Evolutionary conservation across 2,329 filamentous ascomycete species (phyloP).

Genomic region (Magnaporthiopsis poae): DNA sequence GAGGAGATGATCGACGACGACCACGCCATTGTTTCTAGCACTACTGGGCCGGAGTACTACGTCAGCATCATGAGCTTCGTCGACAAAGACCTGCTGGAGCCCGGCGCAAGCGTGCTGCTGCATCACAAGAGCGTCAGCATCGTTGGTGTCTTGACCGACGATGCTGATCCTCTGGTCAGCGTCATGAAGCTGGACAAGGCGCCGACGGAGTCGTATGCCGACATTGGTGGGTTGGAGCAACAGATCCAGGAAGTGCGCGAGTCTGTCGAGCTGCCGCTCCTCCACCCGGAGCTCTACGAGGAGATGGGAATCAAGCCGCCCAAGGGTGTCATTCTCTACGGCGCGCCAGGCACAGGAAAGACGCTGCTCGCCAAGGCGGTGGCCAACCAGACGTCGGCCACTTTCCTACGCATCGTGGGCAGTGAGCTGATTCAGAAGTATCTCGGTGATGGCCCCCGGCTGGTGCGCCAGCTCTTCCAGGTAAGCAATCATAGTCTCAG

Average conservation of each 20-base stretch:
- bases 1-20: conserved; percentile 99
- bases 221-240: conserved; percentile 88
- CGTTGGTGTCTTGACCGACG: conserved; percentile 91
- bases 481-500: conserved; percentile 25
- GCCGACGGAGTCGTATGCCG: conserved; percentile 93
- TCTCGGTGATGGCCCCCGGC: conserved; percentile 83
- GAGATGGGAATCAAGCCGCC: conserved; percentile 99
- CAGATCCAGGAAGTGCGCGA: conserved; percentile 98
- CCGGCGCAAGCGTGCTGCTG: conserved; percentile 84
- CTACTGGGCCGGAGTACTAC: conserved; percentile 96
- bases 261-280: conserved; percentile 85
- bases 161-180: conserved; percentile 86
- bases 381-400: conserved; percentile 96
- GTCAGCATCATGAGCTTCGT: conserved; percentile 99
- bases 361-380: conserved; percentile 63
- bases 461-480: conserved; percentile 93
- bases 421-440: conserved; percentile 98
- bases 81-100: conserved; percentile 94
- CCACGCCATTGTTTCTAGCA: conserved; percentile 95
- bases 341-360: conserved; percentile 68
- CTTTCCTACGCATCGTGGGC: conserved; percentile 92
- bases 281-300: conserved; percentile 95
- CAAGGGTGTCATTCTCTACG: conserved; percentile 98
- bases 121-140: conserved; percentile 98
- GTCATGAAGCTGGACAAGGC: conserved; percentile 99